Base-by-base conservation (phyloP, 352 stramenopile species). In the Thalassiosira sp. region DNA sequence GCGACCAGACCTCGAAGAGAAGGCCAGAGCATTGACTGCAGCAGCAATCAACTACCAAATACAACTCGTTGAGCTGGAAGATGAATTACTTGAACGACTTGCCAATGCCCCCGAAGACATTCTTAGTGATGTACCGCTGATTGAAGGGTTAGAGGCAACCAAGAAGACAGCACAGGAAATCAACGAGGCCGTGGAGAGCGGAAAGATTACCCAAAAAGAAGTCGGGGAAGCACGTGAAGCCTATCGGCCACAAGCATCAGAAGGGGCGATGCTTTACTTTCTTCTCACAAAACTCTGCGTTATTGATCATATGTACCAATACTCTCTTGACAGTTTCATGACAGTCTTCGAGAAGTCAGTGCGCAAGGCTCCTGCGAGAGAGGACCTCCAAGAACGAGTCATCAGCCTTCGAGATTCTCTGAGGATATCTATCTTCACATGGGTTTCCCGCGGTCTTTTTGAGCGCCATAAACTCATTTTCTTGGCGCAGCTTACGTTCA, bases 251-350 rank as follows among this genome's bases (percentile, higher is more conserved):
- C 95, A 98, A 63, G 96, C 96, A 15, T 90, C 95, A 0, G 96
- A 98, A 65, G 96, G 95, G 7, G 95, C 96, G 3, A 98, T 98
- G 96, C 91, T 98, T 43, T 98, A 98, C 86, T 98, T 98, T 84
- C 79, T 98, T 46, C 91, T 98, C 22, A 98, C 96, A 10, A 97
- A 96, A 57, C 89, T 98, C 13, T 97, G 93, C 78, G 82, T 91
- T 45, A 98, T 98, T 72, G 94, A 98, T 76, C 95, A 98, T 89
- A 98, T 98, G 96, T 98, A 98, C 79, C 95, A 97, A 85, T 98
- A 98, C 85, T 98, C 94, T 61, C 86, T 98, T 22, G 96, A 98
- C 76, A 96, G 93, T 48, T 98, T 98, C 85, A 94, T 98, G 45
- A 97, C 94, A 15, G 98, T 98, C 84, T 98, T 98, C 79, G 95